Base-by-base conservation (phyloP, 306 rosid genomes). In the Cucurbita moschata region DNA sequence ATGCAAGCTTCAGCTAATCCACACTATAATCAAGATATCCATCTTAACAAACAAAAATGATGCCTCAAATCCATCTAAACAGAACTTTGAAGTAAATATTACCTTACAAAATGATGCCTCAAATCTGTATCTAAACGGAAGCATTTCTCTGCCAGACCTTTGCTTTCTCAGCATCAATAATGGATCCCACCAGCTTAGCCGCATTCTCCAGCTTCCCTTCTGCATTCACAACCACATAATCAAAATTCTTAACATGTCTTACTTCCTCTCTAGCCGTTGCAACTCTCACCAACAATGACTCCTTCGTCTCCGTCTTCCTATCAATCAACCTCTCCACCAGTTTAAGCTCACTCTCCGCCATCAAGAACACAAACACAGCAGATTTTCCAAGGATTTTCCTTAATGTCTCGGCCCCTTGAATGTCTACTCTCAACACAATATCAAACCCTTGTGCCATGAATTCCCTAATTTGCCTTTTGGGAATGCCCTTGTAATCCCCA, bases 401-500 rank as follows among this genome's bases (percentile, higher is more conserved):
- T 79, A 94, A 73, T 2, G 99, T 91, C 66, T 83, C 80, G 3
- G 99, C 99, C 1, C 99, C 99, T 79, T 91, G 99, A 35, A 91
- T 89, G 49, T 94, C 99, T 38, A 94, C 99, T 59, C 99, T 84
- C 65, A 94, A 55, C 52, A 94, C 95, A 6, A 85, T 82, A 69
- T 91, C 99, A 15, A 35, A 79, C 0, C 99, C 99, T 42, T 84
- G 84, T 10, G 78, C 95, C 96, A 94, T 81, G 42, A 30, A 84
- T 8, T 94, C 99, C 75, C 91, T 69, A 5, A 94, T 87, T 83
- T 91, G 99, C 86, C 79, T 87, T 58, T 88, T 94, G 5, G 99
- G 99, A 1, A 94, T 87, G 1, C 99, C 99, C 76, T 94, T 94
- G 9, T 91, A 91, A 77, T 94, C 99, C 0, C 99, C 99, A 44